A percentile compares a stretch with the other conserved stretches of the same genome.
Conservation (phyloP, 2,329 filamentous ascomycete genomes). For the Arthrobotrys megalospora region DNA sequence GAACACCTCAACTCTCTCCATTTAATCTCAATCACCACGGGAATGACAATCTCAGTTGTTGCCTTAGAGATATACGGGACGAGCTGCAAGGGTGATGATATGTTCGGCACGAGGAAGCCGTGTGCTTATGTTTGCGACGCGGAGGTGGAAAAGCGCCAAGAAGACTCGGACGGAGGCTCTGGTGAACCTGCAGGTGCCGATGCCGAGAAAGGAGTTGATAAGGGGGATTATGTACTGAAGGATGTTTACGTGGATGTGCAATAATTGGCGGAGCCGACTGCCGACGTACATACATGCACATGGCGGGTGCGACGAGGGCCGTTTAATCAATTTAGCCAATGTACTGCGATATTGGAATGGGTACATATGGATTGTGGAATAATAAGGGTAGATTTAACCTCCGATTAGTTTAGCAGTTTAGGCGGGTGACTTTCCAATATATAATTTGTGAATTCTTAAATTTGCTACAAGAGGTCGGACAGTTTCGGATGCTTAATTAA, state of each 20-base stretch:
- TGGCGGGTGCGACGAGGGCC: not conserved
- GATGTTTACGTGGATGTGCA: slow-evolving; percentile 51
- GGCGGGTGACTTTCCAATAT: no score
- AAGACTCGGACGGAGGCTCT: slow-evolving; percentile 28
- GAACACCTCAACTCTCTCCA: slow-evolving; percentile 69
- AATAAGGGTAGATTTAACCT: no score
- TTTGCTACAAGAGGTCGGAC: no score
- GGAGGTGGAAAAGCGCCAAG: slow-evolving; percentile 32
- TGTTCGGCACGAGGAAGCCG: slow-evolving; percentile 68
- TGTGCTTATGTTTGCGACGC: slow-evolving; percentile 67
- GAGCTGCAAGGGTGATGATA: slow-evolving; percentile 69
- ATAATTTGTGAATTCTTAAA: no score
- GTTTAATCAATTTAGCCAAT: no score
- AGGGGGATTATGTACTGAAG: slow-evolving; percentile 47
- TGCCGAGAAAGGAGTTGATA: slow-evolving; percentile 37
- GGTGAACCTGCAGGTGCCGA: slow-evolving; percentile 37
- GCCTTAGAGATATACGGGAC: slow-evolving; percentile 71
- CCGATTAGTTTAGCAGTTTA: no score
- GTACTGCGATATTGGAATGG: no score
- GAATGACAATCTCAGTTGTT: slow-evolving; percentile 70
- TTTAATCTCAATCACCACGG: slow-evolving; percentile 70
- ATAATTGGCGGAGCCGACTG: not conserved
- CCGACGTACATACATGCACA: not conserved
- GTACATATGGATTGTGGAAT: no score
- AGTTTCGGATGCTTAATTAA: no score